Evolutionary conservation across 495 filamentous ascomycete genomes (phyloP).

Genomic region (Aspergillus homomorphus): DNA sequence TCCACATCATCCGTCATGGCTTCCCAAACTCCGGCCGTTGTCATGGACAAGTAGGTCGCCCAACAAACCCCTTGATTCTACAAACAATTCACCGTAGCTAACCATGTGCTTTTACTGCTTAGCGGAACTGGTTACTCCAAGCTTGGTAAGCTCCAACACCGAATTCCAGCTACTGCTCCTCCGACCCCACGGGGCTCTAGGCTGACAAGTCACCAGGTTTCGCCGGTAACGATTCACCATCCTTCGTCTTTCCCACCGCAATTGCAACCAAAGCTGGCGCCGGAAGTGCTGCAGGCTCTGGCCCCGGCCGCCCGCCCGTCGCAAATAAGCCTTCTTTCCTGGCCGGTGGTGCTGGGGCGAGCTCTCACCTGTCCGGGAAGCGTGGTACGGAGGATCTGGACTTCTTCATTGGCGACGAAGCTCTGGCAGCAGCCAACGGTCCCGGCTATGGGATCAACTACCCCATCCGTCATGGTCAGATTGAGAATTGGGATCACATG

Average conservation of each 20-base stretch:
- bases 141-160: constrained; percentile 62
- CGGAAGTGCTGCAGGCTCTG: constrained; percentile 66
- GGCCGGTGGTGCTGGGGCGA: constrained; percentile 79
- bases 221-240: constrained; percentile 97
- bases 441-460: constrained; percentile 96
- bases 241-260: constrained; percentile 97
- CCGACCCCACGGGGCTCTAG: constrained; percentile 17
- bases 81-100: constrained; percentile 4
- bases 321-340: constrained; percentile 93
- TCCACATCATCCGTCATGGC: constrained; percentile 62
- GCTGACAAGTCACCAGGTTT: constrained; percentile 65
- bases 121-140: constrained; percentile 99
- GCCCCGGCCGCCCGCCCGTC: constrained; percentile 82
- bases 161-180: background rate
- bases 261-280: constrained; percentile 89
- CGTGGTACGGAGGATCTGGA: constrained; percentile 96
- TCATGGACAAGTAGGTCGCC: constrained; percentile 98
- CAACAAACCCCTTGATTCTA: constrained; percentile 9
- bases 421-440: constrained; percentile 75
- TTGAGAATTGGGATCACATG: constrained; percentile 99
- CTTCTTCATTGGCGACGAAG: constrained; percentile 98
- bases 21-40: constrained; percentile 98
- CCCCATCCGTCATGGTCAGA: constrained; percentile 94
- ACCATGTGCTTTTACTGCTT: constrained; percentile 20
- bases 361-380: constrained; percentile 81